These are phyloP conservation scores for Plasmodium malariae DNA, from an alignment of 169 alveolate species.

Conservation along the genomic window DNA sequence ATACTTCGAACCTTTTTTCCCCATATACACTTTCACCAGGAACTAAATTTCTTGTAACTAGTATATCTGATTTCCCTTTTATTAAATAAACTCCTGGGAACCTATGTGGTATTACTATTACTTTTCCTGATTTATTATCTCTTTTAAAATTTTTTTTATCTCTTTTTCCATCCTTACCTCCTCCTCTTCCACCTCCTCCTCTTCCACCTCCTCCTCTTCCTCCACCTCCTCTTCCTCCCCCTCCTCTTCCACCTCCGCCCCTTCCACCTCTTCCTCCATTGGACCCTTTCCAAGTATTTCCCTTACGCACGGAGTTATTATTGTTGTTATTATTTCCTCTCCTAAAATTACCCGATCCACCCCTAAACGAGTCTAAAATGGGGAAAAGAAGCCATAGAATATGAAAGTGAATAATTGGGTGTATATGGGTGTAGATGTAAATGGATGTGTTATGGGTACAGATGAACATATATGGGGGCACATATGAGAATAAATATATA, in stretches of 20 bases:
- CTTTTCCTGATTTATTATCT: constrained; percentile 89
- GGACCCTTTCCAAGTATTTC: constrained; percentile 76
- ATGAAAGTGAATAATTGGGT: too few species aligned
- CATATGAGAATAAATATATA: too few species aligned
- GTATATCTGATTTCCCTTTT: constrained; percentile 97
- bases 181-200: constrained; percentile 80
- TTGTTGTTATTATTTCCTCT: constrained; percentile 34
- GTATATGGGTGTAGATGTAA: too few species aligned
- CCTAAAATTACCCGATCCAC: constrained; percentile 61
- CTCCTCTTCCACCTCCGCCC: constrained; percentile 82
- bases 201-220: constrained; percentile 88
- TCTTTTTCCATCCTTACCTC: constrained; percentile 78
- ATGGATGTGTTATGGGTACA: too few species aligned
- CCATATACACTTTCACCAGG: constrained; percentile 99
- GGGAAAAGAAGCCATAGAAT: too few species aligned
- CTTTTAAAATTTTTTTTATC: constrained; percentile 43
- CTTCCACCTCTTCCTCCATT: constrained; percentile 55
- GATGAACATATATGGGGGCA: too few species aligned
- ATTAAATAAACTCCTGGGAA: constrained; percentile 97
- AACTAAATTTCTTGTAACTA: constrained; percentile 96
- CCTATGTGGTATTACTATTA: constrained; percentile 96
- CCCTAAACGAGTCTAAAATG: constrained; percentile 63
- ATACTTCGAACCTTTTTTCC: constrained; percentile 96
- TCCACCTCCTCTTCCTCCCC: constrained; percentile 86
- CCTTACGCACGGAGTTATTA: constrained; percentile 54